Evolutionary conservation across 129 eudicot genomes (phyloP), one percentile per base, ranked within the genome.

Genomic region (Escallonia rubra): DNA sequence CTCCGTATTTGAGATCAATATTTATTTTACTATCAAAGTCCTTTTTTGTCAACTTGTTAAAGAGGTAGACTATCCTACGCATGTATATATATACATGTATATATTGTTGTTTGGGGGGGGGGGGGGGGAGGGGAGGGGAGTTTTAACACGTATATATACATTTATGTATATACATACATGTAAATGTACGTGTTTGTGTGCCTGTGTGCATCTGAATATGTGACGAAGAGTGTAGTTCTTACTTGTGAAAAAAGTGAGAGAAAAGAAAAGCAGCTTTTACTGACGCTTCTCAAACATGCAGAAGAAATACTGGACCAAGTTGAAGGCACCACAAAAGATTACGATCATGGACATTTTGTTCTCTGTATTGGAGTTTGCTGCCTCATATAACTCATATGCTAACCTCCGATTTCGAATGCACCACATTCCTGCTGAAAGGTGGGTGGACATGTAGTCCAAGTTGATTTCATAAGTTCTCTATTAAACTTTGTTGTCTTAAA

Each of bases 391-490:
- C 65, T 93, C 99, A 5, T 93, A 80, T 79, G 69, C 95, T 12
- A 93, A 89, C 69, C 96, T 93, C 70, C 84, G 95, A 81, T 51
- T 77, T 80, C 89, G 99, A 52, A 89, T 93, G 95, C 92, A 80
- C 64, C 99, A 89, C 67, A 76, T 82, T 62, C 78, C 99, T 67
- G 70, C 90, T 59, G 99, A 93, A 71, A 93, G 99, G 99, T 93
- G 38, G 68, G 77, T 45, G 46, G 50, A 45, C 46, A 6, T 72
- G 12, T 23, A 34, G 59, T 57, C 53, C 15, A 43, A 43, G 42
- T 6, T 46, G 41, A 23, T 23, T 23, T 23, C 34, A 23, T 23
- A 23, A 23, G 34, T 23, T 23, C 34, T 23, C 34, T 23, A 0
- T 23, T 23, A 23, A 23, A 23, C 4, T 55, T 16, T 65, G 47